These are phyloP conservation scores for Tylopilus sp. DNA, from an alignment of 768 basidiomycete species.

Conservation along the genomic window DNA sequence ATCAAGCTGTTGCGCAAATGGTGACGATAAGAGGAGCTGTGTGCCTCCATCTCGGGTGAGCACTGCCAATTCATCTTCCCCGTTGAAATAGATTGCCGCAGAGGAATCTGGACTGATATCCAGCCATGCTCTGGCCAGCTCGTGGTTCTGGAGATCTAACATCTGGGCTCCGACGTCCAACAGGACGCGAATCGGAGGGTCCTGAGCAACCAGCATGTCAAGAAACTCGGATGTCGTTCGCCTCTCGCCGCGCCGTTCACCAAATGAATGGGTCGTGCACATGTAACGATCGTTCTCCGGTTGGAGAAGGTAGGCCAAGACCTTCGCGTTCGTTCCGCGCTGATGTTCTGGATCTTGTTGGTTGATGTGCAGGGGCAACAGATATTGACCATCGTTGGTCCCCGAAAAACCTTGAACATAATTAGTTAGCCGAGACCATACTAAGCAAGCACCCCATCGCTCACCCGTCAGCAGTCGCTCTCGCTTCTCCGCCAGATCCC, in stretches of 20 bases:
- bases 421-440: neutral
- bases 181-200: neutral
- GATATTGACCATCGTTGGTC: neutral
- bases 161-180: neutral
- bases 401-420: neutral
- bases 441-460: neutral
- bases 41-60: neutral
- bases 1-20: neutral
- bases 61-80: neutral
- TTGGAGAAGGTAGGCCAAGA: neutral
- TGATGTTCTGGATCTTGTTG: neutral
- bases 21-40: neutral
- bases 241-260: neutral
- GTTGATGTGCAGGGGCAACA: neutral
- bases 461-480: neutral
- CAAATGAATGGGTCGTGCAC: neutral
- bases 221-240: neutral
- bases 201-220: neutral
- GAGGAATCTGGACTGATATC: neutral
- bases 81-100: neutral
- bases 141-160: neutral
- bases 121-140: neutral
- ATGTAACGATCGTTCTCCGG: neutral
- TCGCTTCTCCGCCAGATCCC: neutral
- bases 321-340: neutral